Evolutionary conservation across 495 filamentous ascomycete genomes (phyloP).

Genomic region (Lasiosphaeris hirsuta): DNA sequence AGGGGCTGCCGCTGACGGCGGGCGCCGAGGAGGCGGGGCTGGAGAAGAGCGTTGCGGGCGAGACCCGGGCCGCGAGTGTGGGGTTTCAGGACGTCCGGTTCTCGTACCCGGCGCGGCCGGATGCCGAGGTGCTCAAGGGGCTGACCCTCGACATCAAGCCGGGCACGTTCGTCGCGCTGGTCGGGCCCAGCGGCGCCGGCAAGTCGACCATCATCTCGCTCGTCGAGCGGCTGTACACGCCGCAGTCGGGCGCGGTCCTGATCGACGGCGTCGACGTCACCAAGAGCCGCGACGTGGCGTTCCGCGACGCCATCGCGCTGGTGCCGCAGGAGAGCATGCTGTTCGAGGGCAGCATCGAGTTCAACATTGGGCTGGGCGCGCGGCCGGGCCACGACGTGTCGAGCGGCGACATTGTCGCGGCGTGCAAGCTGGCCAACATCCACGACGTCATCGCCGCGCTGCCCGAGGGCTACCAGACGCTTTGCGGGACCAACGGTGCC

Average conservation of each 20-base stretch:
- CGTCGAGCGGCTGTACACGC: constrained; percentile 61
- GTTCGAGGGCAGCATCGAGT: constrained; percentile 48
- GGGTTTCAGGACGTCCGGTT: constrained; percentile 57
- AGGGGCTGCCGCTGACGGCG: no score
- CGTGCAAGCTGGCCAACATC: constrained; percentile 56
- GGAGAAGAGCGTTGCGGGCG: constrained; percentile 22
- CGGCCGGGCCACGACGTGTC: constrained; percentile 38
- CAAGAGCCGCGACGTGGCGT: constrained; percentile 38
- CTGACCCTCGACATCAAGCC: constrained; percentile 55
- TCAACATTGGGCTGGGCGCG: constrained; percentile 55
- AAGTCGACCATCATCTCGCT: constrained; percentile 67
- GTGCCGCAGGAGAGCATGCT: constrained; percentile 62
- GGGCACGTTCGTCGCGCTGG: constrained; percentile 64
- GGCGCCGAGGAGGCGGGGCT: no score
- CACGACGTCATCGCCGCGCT: constrained; percentile 55
- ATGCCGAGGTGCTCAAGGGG: constrained; percentile 46
- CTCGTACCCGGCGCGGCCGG: constrained; percentile 55
- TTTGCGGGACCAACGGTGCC: constrained; percentile 48
- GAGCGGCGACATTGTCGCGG: constrained; percentile 51
- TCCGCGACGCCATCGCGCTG: constrained; percentile 54
- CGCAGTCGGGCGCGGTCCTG: constrained; percentile 51
- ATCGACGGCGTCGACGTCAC: constrained; percentile 50
- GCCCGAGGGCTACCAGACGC: constrained; percentile 37
- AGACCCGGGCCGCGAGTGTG: constrained; percentile 46
- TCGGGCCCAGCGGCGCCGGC: constrained; percentile 69